These are phyloP conservation scores for Tylopilus balloui DNA, from an alignment of 768 basidiomycete genomes.

Conservation along the genomic window DNA sequence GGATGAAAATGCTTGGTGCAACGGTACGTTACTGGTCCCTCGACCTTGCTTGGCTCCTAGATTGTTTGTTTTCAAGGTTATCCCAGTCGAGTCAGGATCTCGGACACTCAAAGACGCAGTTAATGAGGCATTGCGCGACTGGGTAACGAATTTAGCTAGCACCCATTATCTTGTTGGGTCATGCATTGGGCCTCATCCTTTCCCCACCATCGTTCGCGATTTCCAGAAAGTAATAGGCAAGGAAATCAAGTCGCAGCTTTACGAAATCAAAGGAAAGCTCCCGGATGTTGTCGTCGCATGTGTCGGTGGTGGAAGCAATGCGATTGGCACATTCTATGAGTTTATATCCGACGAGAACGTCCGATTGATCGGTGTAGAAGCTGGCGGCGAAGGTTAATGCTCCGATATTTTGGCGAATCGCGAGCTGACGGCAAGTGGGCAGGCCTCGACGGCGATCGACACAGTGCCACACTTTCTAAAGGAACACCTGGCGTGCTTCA, in stretches of 20 bases:
- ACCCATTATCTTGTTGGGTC: conserved; percentile 98
- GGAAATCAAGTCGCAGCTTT: conserved; percentile 89
- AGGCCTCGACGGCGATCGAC: conserved; percentile 77
- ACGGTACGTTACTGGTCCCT: conserved; percentile 45
- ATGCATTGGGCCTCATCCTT: conserved; percentile 96
- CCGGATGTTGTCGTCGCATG: conserved; percentile 95
- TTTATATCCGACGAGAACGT: conserved; percentile 89
- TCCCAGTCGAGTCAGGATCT: conserved; percentile 91
- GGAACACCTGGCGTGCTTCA: conserved; percentile 94
- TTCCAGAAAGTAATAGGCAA: conserved; percentile 94
- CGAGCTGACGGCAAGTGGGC: conserved; percentile 6
- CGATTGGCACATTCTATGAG: conserved; percentile 96
- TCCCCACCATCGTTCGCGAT: conserved; percentile 98
- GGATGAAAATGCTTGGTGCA: conserved; percentile 95
- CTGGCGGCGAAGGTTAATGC: conserved; percentile 85
- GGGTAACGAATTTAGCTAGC: conserved; percentile 92
- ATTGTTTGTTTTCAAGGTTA: conserved; percentile 51
- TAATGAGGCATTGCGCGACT: conserved; percentile 97
- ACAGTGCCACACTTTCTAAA: conserved; percentile 90
- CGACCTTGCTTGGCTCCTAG: not conserved
- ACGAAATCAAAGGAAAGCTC: conserved; percentile 70
- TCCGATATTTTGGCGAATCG: not conserved
- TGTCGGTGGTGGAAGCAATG: conserved; percentile 96
- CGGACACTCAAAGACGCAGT: conserved; percentile 97
- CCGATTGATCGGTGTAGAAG: conserved; percentile 89